Conservation (phyloP, 1,284 basidiomycete species). For the Tilletia setariae region DNA sequence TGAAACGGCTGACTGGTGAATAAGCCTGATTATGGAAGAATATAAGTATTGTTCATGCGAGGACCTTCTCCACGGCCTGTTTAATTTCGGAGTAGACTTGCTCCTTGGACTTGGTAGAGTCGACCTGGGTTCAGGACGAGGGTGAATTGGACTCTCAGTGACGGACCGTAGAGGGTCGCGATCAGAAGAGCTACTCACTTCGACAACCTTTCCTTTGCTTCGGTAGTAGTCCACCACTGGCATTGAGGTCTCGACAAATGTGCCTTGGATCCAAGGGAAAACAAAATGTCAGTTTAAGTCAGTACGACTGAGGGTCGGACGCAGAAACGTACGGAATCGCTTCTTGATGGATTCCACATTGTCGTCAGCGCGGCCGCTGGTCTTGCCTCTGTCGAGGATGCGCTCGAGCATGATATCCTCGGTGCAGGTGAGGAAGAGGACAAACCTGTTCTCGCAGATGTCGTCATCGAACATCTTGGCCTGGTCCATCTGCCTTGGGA, state of each 20-base stretch:
- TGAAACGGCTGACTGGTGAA: no score
- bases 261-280: conserved; percentile 60
- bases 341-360: conserved; percentile 94
- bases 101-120: conserved; percentile 43
- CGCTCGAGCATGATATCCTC: conserved; percentile 84
- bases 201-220: conserved; percentile 69
- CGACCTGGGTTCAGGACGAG: conserved; percentile 20
- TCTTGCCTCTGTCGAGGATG: conserved; percentile 83
- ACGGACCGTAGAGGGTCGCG: background rate
- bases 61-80: conserved; percentile 41
- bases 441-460: conserved; percentile 76
- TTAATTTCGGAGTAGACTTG: conserved; percentile 48
- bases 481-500: conserved; percentile 98
- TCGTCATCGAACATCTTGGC: conserved; percentile 86
- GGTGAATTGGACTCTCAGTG: background rate
- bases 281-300: no score
- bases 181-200: conserved; percentile 60
- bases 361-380: conserved; percentile 91
- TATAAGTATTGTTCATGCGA: conserved; percentile 20
- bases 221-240: conserved; percentile 89
- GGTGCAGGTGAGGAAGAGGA: conserved; percentile 85
- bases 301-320: background rate
- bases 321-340: conserved; percentile 72
- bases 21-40: no score
- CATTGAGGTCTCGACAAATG: conserved; percentile 89